phyloP scores from a whole-genome alignment of 257 asterid genomes.

The Echium plantagineum region DNA sequence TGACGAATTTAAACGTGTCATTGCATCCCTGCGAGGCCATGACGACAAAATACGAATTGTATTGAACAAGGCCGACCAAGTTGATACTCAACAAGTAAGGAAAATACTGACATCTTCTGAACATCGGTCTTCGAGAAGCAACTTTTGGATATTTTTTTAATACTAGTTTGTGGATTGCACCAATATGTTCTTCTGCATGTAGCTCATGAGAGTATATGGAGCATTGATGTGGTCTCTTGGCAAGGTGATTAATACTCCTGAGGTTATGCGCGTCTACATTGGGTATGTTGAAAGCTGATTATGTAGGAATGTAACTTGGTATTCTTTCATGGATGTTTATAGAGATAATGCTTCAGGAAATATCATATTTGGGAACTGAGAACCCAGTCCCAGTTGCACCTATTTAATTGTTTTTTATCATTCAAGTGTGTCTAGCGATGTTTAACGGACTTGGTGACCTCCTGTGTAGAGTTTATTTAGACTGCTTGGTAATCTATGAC shows the following conservation, averaged over 20 bases:
- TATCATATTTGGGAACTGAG: too few relatives aligned
- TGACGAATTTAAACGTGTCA: constrained; percentile 90
- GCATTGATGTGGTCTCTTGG: constrained; percentile 99
- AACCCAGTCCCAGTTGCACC: too few relatives aligned
- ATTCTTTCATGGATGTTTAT: background rate
- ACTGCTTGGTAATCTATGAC: too few relatives aligned
- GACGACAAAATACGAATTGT: constrained; percentile 97
- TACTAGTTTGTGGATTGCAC: constrained; percentile 7
- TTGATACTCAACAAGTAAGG: constrained; percentile 85
- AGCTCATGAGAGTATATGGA: constrained; percentile 98
- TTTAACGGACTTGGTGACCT: too few relatives aligned
- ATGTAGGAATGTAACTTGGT: background rate
- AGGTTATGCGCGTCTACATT: constrained; percentile 82
- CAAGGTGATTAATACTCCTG: constrained; percentile 91
- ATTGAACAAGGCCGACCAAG: constrained; percentile 92
- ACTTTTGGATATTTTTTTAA: background rate
- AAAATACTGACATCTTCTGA: background rate
- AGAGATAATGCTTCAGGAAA: background rate
- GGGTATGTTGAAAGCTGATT: constrained; percentile 41
- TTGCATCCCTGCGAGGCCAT: constrained; percentile 83
- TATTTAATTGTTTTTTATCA: too few relatives aligned
- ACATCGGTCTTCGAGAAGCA: background rate
- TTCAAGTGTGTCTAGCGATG: too few relatives aligned
- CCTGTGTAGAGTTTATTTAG: too few relatives aligned
- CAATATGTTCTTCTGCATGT: constrained; percentile 10